phyloP scores from a whole-genome alignment of 1,284 basidiomycete species.

The Rhodotorula glutinis region DNA sequence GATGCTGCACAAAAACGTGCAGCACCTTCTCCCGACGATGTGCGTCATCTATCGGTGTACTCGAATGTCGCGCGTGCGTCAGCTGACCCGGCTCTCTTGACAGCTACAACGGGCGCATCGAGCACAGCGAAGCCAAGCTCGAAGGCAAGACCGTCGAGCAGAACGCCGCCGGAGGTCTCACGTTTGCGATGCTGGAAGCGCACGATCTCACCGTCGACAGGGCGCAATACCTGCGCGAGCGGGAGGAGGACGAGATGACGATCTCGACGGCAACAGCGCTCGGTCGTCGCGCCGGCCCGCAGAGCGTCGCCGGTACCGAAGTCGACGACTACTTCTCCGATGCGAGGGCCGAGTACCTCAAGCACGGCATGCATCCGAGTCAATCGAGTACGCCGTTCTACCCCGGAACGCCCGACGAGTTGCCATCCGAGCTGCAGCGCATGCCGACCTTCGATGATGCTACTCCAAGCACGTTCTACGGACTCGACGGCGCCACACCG shows the following conservation, averaged over 20 bases:
- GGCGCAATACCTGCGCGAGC: constrained; percentile 43
- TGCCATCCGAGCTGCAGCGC: constrained; percentile 29
- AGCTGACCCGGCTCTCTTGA: background rate
- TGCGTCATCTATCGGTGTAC: background rate
- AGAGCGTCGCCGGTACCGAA: constrained; percentile 7
- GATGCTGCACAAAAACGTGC: constrained; percentile 80
- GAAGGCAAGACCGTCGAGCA: constrained; percentile 71
- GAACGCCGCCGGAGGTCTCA: constrained; percentile 60
- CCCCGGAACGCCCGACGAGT: constrained; percentile 24
- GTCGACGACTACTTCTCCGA: constrained; percentile 32
- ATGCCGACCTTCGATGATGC: constrained; percentile 17
- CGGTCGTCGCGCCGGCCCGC: constrained; percentile 6
- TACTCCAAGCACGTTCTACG: background rate
- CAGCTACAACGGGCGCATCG: constrained; percentile 68
- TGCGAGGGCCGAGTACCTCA: constrained; percentile 29
- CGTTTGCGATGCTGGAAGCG: constrained; percentile 50
- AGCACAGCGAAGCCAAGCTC: constrained; percentile 57
- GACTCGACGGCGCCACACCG: background rate
- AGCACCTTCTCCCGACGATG: constrained; percentile 58
- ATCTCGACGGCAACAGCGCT: constrained; percentile 29
- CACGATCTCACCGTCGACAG: constrained; percentile 43
- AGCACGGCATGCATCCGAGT: constrained; percentile 16
- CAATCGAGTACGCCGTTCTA: background rate
- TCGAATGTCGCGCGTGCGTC: background rate
- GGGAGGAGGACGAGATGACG: constrained; percentile 43